phyloP scores from a whole-genome alignment of 306 rosid species.

The Acacia melanoxylon region DNA sequence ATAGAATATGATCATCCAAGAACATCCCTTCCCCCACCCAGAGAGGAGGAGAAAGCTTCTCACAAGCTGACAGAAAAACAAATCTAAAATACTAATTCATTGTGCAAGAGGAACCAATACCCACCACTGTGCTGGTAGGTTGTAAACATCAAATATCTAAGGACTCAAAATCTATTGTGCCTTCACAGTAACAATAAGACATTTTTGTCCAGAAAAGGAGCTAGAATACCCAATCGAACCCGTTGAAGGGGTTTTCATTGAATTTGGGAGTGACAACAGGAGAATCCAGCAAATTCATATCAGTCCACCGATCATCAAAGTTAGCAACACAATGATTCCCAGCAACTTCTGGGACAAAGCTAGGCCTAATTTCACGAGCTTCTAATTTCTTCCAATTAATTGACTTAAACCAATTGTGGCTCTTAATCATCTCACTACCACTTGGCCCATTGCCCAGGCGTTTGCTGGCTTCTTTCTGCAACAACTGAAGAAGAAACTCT shows the following conservation, averaged over 20 bases:
- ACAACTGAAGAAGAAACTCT: constrained; percentile 46
- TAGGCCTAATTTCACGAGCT: constrained; percentile 65
- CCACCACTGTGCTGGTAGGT: not conserved
- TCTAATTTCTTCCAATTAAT: constrained; percentile 76
- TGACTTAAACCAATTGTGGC: constrained; percentile 79
- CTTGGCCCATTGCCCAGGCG: constrained; percentile 62
- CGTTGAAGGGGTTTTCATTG: constrained; percentile 55
- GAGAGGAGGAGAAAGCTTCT: constrained; percentile 38
- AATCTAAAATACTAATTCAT: not conserved
- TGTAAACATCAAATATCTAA: not conserved
- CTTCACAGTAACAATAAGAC: not conserved
- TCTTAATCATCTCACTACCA: constrained; percentile 65
- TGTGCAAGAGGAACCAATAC: not conserved
- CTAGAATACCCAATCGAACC: constrained; percentile 51
- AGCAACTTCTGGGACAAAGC: constrained; percentile 72
- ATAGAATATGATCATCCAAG: constrained; percentile 28
- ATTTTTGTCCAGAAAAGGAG: constrained; percentile 39
- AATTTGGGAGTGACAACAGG: constrained; percentile 68
- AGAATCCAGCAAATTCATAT: constrained; percentile 70
- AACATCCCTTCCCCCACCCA: not conserved
- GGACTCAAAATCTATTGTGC: not conserved
- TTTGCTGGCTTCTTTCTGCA: constrained; percentile 64
- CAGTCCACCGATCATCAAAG: constrained; percentile 79
- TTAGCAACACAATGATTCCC: constrained; percentile 83
- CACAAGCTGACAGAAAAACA: not conserved